phyloP scores from a whole-genome alignment of 768 basidiomycete genomes.

The Daedaleopsis sinensis region DNA sequence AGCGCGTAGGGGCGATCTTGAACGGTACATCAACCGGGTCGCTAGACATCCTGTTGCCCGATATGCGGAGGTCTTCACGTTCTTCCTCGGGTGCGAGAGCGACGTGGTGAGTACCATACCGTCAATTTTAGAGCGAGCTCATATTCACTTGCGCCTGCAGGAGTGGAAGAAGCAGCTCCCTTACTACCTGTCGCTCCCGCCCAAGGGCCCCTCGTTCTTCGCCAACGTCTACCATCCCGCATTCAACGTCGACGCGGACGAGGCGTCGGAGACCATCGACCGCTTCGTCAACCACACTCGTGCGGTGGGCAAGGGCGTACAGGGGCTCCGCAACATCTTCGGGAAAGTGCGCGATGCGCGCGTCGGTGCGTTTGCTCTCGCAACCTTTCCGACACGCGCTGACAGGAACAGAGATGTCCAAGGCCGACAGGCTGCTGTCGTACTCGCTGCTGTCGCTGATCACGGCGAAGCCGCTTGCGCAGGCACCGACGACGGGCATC shows the following conservation, averaged over 20 bases:
- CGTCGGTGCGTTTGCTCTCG: slow-evolving; percentile 50
- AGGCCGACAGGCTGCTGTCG: slow-evolving; percentile 72
- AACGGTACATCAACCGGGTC: slow-evolving; percentile 72
- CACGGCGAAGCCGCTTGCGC: slow-evolving; percentile 63
- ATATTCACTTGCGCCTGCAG: slow-evolving; percentile 37
- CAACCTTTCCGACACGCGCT: not conserved
- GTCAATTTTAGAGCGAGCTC: slow-evolving; percentile 1
- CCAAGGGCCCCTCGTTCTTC: slow-evolving; percentile 78
- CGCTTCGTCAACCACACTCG: slow-evolving; percentile 68
- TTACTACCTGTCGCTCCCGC: slow-evolving; percentile 57
- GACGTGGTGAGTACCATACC: slow-evolving; percentile 57
- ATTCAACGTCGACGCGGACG: slow-evolving; percentile 80
- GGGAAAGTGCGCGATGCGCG: slow-evolving; percentile 64
- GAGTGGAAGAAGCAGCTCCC: slow-evolving; percentile 73
- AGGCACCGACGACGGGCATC: slow-evolving; percentile 46
- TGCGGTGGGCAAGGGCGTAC: slow-evolving; percentile 70
- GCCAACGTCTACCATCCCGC: slow-evolving; percentile 82
- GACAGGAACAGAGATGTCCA: slow-evolving; percentile 65
- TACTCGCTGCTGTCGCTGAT: slow-evolving; percentile 76
- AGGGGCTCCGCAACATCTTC: slow-evolving; percentile 65
- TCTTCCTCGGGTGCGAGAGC: slow-evolving; percentile 77
- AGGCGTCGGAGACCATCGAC: slow-evolving; percentile 59
- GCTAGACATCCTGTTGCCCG: slow-evolving; percentile 77
- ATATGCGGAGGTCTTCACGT: slow-evolving; percentile 77
- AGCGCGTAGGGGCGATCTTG: slow-evolving; percentile 77